Evolutionary conservation across 345 rosid species (phyloP), one percentile per base, ranked within the genome.

Genomic region (Acer yangbiense): DNA sequence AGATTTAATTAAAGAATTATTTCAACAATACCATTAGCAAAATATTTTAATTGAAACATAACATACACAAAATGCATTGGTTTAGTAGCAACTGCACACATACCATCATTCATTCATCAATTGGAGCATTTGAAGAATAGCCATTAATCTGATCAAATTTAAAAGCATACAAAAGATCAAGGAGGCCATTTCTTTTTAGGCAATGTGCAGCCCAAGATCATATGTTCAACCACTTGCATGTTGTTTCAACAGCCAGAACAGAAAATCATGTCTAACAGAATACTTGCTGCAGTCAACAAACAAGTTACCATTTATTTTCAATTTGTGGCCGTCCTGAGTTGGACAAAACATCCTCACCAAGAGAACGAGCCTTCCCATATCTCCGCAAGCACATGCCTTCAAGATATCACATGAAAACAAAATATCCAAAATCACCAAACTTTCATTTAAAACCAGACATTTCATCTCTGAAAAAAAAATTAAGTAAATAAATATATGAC

Each of bases 311-410:
- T 80, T 91, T 86, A 82, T 86, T 92, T 81, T 90, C 88, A 80
- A 93, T 82, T 68, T 89, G 93, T 25, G 93, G 93, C 79, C 87
- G 78, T 58, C 92, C 96, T 17, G 86, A 82, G 79, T 84, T 74
- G 78, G 96, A 90, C 82, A 92, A 79, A 76, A 93, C 85, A 77
- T 89, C 84, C 87, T 90, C 93, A 46, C 96, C 94, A 65, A 81
- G 80, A 44, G 79, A 71, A 58, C 85, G 87, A 65, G 91, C 93
- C 72, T 87, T 95, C 82, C 87, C 84, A 67, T 82, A 92, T 83
- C 94, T 92, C 85, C 84, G 80, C 82, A 83, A 86, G 88, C 98
- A 93, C 87, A 92, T 82, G 71, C 95, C 98, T 94, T 83, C 82
- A 83, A 65, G 14, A 81, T 44, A 82, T 52, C 61, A 71, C 1